Conservation (phyloP, 1,139 yeast species). For the Yamadazyma triangularis region DNA sequence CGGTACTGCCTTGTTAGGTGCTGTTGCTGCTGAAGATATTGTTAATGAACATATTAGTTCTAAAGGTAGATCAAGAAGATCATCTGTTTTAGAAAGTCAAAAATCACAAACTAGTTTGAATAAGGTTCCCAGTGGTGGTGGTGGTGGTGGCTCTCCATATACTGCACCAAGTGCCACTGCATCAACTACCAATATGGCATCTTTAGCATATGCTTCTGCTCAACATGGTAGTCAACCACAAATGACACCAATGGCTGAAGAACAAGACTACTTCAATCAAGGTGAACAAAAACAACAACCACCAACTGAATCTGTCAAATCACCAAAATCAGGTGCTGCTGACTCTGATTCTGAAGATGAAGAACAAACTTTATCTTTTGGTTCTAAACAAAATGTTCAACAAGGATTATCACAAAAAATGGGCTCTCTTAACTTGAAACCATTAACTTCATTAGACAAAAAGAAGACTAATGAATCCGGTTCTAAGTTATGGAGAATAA, state of each 20-base stretch:
- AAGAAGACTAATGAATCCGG: conserved; percentile 31
- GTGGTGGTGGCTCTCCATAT: conserved; percentile 56
- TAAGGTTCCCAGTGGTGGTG: conserved; percentile 10
- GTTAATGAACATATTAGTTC: conserved; percentile 34
- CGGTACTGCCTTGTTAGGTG: conserved; percentile 92
- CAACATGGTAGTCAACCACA: conserved; percentile 41
- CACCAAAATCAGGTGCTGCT: conserved; percentile 12
- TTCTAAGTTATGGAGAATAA: conserved; percentile 74
- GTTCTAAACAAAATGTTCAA: conserved; percentile 49
- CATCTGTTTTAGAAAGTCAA: conserved; percentile 29
- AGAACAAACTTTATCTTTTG: conserved; percentile 52
- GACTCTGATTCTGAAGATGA: conserved; percentile 38
- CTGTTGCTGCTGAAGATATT: conserved; percentile 75
- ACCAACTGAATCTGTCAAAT: conserved; percentile 10
- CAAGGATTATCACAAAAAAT: conserved; percentile 43
- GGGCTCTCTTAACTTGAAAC: conserved; percentile 33
- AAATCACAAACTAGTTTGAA: conserved; percentile 30
- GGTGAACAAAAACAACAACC: conserved; percentile 12
- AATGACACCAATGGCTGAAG: conserved; percentile 50
- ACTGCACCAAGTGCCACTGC: conserved; percentile 73
- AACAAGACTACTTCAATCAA: conserved; percentile 45
- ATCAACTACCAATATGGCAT: conserved; percentile 51
- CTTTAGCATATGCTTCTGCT: conserved; percentile 45
- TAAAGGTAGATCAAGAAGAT: conserved; percentile 37
- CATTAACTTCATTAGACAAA: conserved; percentile 25